These are phyloP conservation scores for Penicillium digitatum DNA, from an alignment of 2,329 filamentous ascomycete genomes.

Conservation along the genomic window DNA sequence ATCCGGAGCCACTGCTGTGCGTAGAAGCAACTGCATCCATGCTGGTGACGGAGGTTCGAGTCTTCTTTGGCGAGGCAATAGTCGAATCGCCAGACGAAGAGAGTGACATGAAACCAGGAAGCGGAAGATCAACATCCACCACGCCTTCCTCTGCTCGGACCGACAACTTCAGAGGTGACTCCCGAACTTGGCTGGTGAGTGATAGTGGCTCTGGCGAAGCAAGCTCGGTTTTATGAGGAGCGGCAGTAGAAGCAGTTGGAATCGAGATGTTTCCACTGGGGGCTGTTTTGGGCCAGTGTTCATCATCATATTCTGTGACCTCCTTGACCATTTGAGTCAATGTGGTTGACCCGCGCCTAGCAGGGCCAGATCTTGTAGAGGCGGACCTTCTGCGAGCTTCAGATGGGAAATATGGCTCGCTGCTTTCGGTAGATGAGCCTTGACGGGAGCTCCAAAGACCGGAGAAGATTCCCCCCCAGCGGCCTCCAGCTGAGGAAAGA, in stretches of 20 bases:
- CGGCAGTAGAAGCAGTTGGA: slow-evolving; percentile 23
- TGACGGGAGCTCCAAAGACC: slow-evolving; percentile 53
- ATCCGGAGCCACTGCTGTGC: slow-evolving; percentile 40
- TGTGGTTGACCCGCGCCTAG: slow-evolving; percentile 27
- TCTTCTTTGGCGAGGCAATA: slow-evolving; percentile 42
- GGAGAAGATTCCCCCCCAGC: slow-evolving; percentile 56
- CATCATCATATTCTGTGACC: slow-evolving; percentile 18
- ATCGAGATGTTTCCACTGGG: slow-evolving; percentile 37
- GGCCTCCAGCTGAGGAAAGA: slow-evolving; percentile 46
- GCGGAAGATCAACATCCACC: slow-evolving; percentile 57
- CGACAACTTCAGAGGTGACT: slow-evolving; percentile 50
- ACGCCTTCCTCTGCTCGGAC: slow-evolving; percentile 57
- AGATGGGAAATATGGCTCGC: slow-evolving; percentile 17
- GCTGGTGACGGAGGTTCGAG: slow-evolving; percentile 50
- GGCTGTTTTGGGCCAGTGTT: slow-evolving; percentile 20
- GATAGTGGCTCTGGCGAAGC: slow-evolving; percentile 29
- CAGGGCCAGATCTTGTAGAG: slow-evolving; percentile 24
- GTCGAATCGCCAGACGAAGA: slow-evolving; percentile 46
- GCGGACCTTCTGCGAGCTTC: slow-evolving; percentile 30
- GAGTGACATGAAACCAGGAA: slow-evolving; percentile 50
- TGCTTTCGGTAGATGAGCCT: slow-evolving; percentile 46
- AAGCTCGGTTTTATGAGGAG: slow-evolving; percentile 19
- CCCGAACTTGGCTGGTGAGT: slow-evolving; percentile 33
- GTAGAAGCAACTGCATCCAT: slow-evolving; percentile 48
- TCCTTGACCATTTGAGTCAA: slow-evolving; percentile 37